phyloP scores from a whole-genome alignment of 805 yeast species.

The Metschnikowia colocasiae region DNA sequence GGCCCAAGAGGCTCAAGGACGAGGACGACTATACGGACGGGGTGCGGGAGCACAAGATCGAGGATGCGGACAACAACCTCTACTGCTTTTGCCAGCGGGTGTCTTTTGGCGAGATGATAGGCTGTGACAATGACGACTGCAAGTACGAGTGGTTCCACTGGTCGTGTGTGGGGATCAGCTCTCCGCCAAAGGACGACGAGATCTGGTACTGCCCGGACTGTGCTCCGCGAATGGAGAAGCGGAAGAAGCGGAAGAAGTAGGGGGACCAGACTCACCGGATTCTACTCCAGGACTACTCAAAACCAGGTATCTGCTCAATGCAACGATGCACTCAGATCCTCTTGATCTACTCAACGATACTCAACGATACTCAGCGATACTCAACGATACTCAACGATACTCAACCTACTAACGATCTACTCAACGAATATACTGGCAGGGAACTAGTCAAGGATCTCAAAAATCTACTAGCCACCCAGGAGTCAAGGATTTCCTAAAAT shows the following conservation, averaged over 20 bases:
- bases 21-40: slow-evolving; percentile 16
- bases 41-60: slow-evolving; percentile 17
- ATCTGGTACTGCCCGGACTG: slow-evolving; percentile 93
- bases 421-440: too few species aligned
- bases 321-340: too few species aligned
- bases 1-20: slow-evolving; percentile 17
- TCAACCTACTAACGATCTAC: too few species aligned
- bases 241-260: slow-evolving; percentile 40
- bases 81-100: slow-evolving; percentile 94
- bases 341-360: too few species aligned
- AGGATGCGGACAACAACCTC: slow-evolving; percentile 38
- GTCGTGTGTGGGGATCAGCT: slow-evolving; percentile 84
- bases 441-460: too few species aligned
- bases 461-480: too few species aligned
- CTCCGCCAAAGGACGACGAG: slow-evolving; percentile 80
- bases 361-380: too few species aligned
- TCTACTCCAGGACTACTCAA: too few species aligned
- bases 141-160: slow-evolving; percentile 94
- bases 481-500: too few species aligned
- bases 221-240: slow-evolving; percentile 44
- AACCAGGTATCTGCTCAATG: too few species aligned
- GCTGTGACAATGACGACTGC: slow-evolving; percentile 89
- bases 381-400: too few species aligned
- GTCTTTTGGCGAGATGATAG: slow-evolving; percentile 95
- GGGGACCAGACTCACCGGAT: too few species aligned